A percentile compares a stretch with the other conserved stretches of the same genome.
These are phyloP conservation scores for Alternaria metachromatica DNA, from an alignment of 2,329 filamentous ascomycete species.

Conservation along the genomic window DNA sequence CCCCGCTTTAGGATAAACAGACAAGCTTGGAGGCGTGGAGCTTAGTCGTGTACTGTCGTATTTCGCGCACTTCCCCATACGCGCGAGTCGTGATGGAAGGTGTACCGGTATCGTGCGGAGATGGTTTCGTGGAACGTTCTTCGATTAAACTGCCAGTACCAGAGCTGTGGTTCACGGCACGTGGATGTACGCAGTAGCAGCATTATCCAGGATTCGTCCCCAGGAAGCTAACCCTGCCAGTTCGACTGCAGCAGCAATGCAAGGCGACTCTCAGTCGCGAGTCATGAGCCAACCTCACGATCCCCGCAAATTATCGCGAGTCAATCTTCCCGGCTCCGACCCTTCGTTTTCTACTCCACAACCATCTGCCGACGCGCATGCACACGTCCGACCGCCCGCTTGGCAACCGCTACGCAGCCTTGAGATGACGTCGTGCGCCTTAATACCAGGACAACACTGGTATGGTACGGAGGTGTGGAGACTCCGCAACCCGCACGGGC, in stretches of 20 bases:
- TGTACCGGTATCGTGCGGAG: background rate
- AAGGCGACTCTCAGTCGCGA: background rate
- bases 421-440: conserved; percentile 8
- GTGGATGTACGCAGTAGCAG: background rate
- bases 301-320: conserved; percentile 5
- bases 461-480: conserved; percentile 16
- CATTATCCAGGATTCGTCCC: background rate
- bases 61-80: background rate
- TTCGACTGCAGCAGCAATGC: background rate
- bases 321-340: conserved; percentile 2
- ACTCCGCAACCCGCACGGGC: conserved; percentile 25
- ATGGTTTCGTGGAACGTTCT: background rate
- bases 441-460: conserved; percentile 19
- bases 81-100: background rate
- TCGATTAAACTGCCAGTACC: background rate
- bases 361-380: conserved; percentile 19
- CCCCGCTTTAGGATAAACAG: conserved; percentile 3
- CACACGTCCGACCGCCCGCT: conserved; percentile 24
- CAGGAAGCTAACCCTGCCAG: background rate
- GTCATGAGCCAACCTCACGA: conserved; percentile 2
- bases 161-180: background rate
- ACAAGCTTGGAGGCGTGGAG: background rate
- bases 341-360: conserved; percentile 12
- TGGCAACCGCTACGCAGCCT: conserved; percentile 26
- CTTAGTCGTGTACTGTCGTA: conserved; percentile 12